phyloP scores from a whole-genome alignment of 495 filamentous ascomycete genomes.

The Daldinia childiae region DNA sequence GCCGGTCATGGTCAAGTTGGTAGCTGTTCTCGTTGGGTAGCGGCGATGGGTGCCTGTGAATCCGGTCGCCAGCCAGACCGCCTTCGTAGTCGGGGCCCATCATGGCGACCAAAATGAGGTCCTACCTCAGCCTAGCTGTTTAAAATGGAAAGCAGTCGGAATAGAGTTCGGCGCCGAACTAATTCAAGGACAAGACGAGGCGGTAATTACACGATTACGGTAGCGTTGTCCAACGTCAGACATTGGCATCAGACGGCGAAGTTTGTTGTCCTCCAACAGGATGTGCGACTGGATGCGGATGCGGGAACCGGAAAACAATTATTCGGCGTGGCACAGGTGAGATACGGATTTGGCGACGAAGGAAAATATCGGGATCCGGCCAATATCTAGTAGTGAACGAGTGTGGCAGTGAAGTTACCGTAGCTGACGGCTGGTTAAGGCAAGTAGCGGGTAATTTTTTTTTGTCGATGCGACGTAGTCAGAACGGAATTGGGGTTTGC shows the following conservation, averaged over 20 bases:
- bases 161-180: slow-evolving; percentile 23
- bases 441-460: slow-evolving; percentile 38
- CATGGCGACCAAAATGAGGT: slow-evolving; percentile 45
- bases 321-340: slow-evolving; percentile 18
- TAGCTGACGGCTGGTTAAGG: slow-evolving; percentile 28
- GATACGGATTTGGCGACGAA: slow-evolving; percentile 17
- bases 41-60: slow-evolving; percentile 46
- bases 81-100: slow-evolving; percentile 50
- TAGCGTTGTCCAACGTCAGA: slow-evolving; percentile 47
- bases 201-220: slow-evolving; percentile 26
- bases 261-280: slow-evolving; percentile 33
- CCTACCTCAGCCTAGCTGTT: slow-evolving; percentile 28
- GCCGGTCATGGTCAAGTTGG: slow-evolving; percentile 50
- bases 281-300: slow-evolving; percentile 39
- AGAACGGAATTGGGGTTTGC: slow-evolving; percentile 30
- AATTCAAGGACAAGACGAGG: slow-evolving; percentile 36
- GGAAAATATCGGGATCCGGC: slow-evolving; percentile 29
- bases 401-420: slow-evolving; percentile 36
- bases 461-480: slow-evolving; percentile 35
- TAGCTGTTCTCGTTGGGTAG: slow-evolving; percentile 41
- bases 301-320: slow-evolving; percentile 36
- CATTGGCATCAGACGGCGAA: slow-evolving; percentile 44
- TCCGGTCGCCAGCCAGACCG: slow-evolving; percentile 47
- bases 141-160: slow-evolving; percentile 14
- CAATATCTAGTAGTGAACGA: slow-evolving; percentile 35